Conservation (phyloP, 139 green algal species). For the Haematococcus sp. region DNA sequence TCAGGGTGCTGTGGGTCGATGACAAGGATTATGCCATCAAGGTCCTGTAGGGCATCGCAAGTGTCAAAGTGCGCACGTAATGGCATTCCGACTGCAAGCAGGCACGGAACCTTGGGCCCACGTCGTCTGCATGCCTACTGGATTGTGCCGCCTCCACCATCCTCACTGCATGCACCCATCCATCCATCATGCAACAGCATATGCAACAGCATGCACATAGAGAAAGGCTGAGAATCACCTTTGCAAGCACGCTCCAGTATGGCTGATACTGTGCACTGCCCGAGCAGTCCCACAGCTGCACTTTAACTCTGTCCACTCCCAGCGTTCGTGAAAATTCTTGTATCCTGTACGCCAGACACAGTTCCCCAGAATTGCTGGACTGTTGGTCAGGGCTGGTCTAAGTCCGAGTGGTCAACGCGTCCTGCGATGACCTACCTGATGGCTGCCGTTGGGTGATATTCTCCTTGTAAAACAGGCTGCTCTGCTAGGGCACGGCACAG, state of each 20-base stretch:
- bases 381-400: background rate
- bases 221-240: conserved; percentile 24
- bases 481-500: conserved; percentile 47
- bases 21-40: conserved; percentile 54
- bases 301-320: conserved; percentile 43
- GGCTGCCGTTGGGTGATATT: conserved; percentile 49
- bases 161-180: no score
- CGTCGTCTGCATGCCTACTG: no score
- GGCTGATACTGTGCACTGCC: conserved; percentile 42
- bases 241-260: conserved; percentile 47
- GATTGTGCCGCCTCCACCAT: no score
- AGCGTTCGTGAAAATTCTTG: conserved; percentile 48
- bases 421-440: conserved; percentile 30
- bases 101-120: no score
- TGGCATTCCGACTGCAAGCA: no score
- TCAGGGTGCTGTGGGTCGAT: conserved; percentile 44
- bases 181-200: no score
- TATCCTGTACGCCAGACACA: conserved; percentile 37
- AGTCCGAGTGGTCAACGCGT: background rate
- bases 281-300: conserved; percentile 61
- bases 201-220: background rate
- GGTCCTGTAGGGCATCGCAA: conserved; percentile 27
- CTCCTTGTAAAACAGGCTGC: conserved; percentile 36
- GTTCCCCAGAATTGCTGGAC: no score
- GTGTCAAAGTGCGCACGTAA: no score